phyloP scores from a whole-genome alignment of 78 protist species.

The Dictyostelium purpureum region DNA sequence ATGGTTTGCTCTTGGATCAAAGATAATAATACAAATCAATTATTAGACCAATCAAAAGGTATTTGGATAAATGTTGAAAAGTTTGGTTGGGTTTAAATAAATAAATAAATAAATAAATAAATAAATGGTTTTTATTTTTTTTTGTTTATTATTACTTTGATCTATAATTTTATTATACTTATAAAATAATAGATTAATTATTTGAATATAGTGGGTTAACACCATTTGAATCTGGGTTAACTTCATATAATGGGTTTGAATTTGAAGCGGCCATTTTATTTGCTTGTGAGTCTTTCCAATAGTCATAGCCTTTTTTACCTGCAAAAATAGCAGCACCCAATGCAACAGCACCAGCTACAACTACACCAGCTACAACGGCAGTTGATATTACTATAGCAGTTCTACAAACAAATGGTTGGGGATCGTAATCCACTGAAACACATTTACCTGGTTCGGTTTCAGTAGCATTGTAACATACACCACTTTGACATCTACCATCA shows the following conservation, averaged over 20 bases:
- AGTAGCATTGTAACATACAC: not conserved
- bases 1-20: slow-evolving; percentile 26
- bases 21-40: not conserved
- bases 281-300: not conserved
- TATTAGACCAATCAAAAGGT: not conserved
- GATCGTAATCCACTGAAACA: not conserved
- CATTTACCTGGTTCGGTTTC: not conserved
- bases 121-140: not conserved
- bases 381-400: slow-evolving; percentile 9
- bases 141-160: too few relatives aligned
- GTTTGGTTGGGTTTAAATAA: slow-evolving; percentile 40
- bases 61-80: slow-evolving; percentile 56
- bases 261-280: slow-evolving; percentile 31
- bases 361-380: slow-evolving; percentile 39
- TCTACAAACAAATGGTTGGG: slow-evolving; percentile 23
- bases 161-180: too few relatives aligned
- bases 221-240: slow-evolving; percentile 27
- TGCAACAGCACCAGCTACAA: slow-evolving; percentile 38
- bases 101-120: not conserved
- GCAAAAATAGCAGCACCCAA: not conserved
- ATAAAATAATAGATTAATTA: too few relatives aligned
- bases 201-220: slow-evolving; percentile 20
- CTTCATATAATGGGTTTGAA: slow-evolving; percentile 50
- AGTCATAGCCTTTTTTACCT: slow-evolving; percentile 8
- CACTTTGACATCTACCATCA: not conserved